Percentiles rank a stretch among this genome's conserved stretches.
Conservation (phyloP, 2,329 filamentous ascomycete species). For the Aspergillus cejpii region DNA sequence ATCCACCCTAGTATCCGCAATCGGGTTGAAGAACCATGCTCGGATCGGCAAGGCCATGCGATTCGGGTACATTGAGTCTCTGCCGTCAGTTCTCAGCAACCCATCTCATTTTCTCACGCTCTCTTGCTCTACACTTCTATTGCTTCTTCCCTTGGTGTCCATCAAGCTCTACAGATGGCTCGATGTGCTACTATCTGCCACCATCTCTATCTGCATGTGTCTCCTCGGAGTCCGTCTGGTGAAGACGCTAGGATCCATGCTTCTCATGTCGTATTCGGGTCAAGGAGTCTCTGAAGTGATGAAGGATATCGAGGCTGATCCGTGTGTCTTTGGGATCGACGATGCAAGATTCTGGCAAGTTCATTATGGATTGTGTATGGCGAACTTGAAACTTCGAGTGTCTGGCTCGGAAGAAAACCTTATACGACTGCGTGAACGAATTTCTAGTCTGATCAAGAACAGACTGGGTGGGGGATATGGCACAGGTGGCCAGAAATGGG, state of each 20-base stretch:
- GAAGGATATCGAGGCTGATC: constrained; percentile 74
- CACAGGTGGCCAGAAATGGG: constrained; percentile 73
- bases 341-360: constrained; percentile 98
- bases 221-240: constrained; percentile 75
- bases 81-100: constrained; percentile 85
- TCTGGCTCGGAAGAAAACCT: constrained; percentile 64
- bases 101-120: constrained; percentile 92
- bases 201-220: constrained; percentile 85
- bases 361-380: constrained; percentile 94
- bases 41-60: constrained; percentile 89
- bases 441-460: constrained; percentile 74
- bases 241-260: constrained; percentile 81
- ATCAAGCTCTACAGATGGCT: constrained; percentile 76
- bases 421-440: constrained; percentile 64
- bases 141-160: constrained; percentile 74
- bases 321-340: constrained; percentile 67
- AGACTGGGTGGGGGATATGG: constrained; percentile 84
- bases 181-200: constrained; percentile 71
- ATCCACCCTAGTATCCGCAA: constrained; percentile 77
- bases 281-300: constrained; percentile 65
- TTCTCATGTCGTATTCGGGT: constrained; percentile 79
- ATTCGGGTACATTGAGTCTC: constrained; percentile 70
- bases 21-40: constrained; percentile 81
- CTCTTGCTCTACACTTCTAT: constrained; percentile 71
- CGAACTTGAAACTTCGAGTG: constrained; percentile 77